Conservation (phyloP, 1,284 basidiomycete genomes). For the Marasmius fiardii region DNA sequence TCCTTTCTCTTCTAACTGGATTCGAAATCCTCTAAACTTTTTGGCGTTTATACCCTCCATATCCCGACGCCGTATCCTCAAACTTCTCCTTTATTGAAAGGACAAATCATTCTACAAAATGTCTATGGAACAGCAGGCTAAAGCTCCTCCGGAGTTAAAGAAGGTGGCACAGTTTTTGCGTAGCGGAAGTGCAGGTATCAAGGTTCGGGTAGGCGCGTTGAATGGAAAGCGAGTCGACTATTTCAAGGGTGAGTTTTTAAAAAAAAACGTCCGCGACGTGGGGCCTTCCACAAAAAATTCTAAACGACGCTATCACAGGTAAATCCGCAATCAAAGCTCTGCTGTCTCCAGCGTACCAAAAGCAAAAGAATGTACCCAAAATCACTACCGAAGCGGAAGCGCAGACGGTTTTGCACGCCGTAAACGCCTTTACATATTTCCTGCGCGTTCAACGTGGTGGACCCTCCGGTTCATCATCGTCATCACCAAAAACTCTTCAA, state of each 20-base stretch:
- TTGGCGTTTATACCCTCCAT: background rate
- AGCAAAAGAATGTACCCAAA: constrained; percentile 82
- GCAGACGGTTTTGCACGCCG: constrained; percentile 58
- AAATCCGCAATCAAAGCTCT: constrained; percentile 92
- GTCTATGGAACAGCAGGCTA: constrained; percentile 65
- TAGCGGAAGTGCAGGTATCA: constrained; percentile 83
- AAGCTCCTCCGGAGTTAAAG: constrained; percentile 73
- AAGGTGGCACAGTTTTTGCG: constrained; percentile 85
- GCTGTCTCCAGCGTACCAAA: constrained; percentile 86
- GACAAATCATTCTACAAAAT: background rate
- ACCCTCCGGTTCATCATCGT: constrained; percentile 62
- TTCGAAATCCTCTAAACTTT: background rate
- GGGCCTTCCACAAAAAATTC: no score
- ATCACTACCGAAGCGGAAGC: constrained; percentile 82
- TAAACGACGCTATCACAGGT: constrained; percentile 48
- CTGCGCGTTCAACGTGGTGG: constrained; percentile 82
- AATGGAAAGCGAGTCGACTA: constrained; percentile 97
- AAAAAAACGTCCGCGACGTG: no score
- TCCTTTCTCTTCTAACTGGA: background rate
- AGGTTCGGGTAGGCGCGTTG: constrained; percentile 85
- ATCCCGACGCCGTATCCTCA: background rate
- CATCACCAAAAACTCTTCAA: constrained; percentile 77
- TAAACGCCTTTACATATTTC: constrained; percentile 88
- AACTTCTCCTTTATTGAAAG: background rate
- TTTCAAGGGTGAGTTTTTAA: constrained; percentile 86